A percentile compares a stretch with the other conserved stretches of the same genome.
These are phyloP conservation scores for Gryganskiella cystojenkinii DNA, from an alignment of 192 early-diverging fungal genomes.

Conservation along the genomic window DNA sequence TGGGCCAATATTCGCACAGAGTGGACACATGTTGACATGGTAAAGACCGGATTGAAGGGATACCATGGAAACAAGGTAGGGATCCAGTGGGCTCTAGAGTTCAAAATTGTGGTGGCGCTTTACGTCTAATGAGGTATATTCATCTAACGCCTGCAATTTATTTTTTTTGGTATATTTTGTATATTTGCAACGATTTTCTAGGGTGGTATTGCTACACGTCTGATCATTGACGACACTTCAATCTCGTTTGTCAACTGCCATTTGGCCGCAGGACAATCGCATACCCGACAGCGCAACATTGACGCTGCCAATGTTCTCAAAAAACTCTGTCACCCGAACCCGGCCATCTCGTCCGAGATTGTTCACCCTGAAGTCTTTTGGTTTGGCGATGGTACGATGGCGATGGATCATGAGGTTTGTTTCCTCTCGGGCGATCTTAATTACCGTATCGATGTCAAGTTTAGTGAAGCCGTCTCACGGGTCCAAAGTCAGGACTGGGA, in stretches of 20 bases:
- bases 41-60: slow-evolving; percentile 92
- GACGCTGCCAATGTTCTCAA: slow-evolving; percentile 78
- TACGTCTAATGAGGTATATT: slow-evolving; percentile 16
- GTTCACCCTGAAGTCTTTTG: slow-evolving; percentile 66
- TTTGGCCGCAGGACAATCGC: slow-evolving; percentile 86
- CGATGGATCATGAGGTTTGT: slow-evolving; percentile 80
- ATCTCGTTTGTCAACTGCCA: slow-evolving; percentile 91
- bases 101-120: slow-evolving; percentile 26
- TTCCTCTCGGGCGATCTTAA: slow-evolving; percentile 95
- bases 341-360: slow-evolving; percentile 31
- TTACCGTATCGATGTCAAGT: slow-evolving; percentile 85
- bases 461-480: slow-evolving; percentile 70
- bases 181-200: slow-evolving; percentile 33
- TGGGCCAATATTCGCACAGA: slow-evolving; percentile 56
- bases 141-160: neutral
- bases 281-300: slow-evolving; percentile 77
- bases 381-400: slow-evolving; percentile 90
- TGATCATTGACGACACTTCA: slow-evolving; percentile 82
- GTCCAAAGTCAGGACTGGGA: slow-evolving; percentile 68
- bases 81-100: neutral
- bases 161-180: neutral
- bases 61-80: slow-evolving; percentile 90
- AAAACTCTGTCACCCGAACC: slow-evolving; percentile 53
- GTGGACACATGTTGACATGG: slow-evolving; percentile 72
- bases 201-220: slow-evolving; percentile 81